Conservation (phyloP, 139 green algal species). For the Tetradesmus obliquus region DNA sequence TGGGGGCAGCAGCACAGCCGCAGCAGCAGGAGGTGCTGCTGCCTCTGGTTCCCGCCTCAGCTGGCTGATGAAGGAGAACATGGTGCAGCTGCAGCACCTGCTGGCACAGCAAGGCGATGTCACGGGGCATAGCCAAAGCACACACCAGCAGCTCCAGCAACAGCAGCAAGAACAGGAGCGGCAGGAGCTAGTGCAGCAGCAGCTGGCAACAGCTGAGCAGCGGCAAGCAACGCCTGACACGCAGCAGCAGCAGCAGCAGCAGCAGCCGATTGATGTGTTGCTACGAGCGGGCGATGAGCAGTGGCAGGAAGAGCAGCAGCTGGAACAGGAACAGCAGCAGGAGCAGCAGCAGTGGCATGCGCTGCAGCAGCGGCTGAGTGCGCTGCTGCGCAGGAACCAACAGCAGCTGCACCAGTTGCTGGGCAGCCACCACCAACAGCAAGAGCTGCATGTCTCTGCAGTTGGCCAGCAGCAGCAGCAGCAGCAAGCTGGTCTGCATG, state of each 20-base stretch:
- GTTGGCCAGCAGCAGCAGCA: neutral
- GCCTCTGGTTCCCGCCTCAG: neutral
- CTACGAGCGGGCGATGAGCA: too few species aligned
- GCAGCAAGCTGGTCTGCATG: neutral
- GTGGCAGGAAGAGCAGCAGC: neutral
- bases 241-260: neutral
- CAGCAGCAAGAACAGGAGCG: neutral
- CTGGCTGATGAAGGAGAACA: conserved; percentile 29
- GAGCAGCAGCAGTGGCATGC: neutral
- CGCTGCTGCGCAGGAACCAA: conserved; percentile 5
- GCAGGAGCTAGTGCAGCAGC: neutral
- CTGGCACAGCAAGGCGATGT: neutral
- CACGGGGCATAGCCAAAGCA: neutral
- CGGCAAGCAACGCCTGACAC: neutral
- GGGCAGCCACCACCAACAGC: neutral
- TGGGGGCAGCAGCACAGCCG: neutral
- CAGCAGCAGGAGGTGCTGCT: neutral
- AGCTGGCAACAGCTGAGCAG: neutral
- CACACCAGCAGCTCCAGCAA: neutral
- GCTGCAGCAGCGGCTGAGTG: neutral
- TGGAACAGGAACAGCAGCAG: neutral
- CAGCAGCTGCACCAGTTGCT: neutral
- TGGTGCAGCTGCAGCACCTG: conserved; percentile 15
- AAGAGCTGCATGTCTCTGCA: neutral
- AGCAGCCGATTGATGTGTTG: neutral